phyloP scores from a whole-genome alignment of 2,329 filamentous ascomycete genomes.

The Cytospora piceae region DNA sequence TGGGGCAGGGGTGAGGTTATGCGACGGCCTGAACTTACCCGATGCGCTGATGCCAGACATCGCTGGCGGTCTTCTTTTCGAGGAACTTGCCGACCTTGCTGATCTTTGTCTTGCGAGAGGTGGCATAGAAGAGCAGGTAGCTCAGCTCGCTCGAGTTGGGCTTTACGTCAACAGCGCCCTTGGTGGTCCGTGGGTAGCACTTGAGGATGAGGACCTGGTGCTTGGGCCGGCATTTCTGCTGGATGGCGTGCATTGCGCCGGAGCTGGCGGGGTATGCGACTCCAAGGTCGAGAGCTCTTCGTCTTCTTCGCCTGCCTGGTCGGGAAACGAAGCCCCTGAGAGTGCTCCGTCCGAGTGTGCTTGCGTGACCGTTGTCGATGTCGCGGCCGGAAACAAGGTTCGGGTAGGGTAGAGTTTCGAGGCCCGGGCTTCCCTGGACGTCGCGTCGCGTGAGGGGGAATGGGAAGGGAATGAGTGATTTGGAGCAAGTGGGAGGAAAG shows the following conservation, averaged over 20 bases:
- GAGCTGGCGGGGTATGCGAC: conserved; percentile 2
- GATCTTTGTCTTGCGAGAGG: conserved; percentile 90
- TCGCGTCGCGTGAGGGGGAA: background rate
- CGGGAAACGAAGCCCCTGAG: conserved; percentile 1
- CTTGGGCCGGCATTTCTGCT: conserved; percentile 80
- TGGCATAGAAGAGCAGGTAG: conserved; percentile 96
- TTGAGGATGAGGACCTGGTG: conserved; percentile 96
- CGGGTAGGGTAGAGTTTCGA: background rate
- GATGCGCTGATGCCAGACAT: conserved; percentile 86
- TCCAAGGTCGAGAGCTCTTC: background rate
- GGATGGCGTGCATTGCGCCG: conserved; percentile 63
- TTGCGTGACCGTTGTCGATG: background rate
- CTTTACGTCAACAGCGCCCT: conserved; percentile 89
- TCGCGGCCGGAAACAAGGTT: background rate
- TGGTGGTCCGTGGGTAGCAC: conserved; percentile 92
- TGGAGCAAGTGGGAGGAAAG: background rate
- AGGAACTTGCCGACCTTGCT: conserved; percentile 95
- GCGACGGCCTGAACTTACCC: conserved; percentile 60
- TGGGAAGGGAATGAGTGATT: background rate
- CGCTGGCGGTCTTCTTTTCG: conserved; percentile 88
- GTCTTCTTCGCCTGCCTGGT: background rate
- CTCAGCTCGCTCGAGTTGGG: conserved; percentile 96
- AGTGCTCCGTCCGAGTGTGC: background rate
- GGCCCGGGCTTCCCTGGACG: background rate
- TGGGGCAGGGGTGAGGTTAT: background rate